These are phyloP conservation scores for Candida coquimbonensis DNA, from an alignment of 805 yeast species.

Conservation along the genomic window DNA sequence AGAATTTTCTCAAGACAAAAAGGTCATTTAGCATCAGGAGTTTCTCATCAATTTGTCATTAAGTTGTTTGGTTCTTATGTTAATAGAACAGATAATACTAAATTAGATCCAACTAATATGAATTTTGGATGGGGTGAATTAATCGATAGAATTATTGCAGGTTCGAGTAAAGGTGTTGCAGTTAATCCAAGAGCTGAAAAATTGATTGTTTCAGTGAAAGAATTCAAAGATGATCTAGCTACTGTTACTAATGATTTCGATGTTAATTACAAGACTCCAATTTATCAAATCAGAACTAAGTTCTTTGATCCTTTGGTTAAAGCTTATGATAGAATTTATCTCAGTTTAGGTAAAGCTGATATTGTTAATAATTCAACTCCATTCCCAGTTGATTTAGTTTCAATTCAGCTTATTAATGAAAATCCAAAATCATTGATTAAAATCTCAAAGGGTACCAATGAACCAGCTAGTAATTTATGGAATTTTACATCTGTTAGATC, in stretches of 20 bases:
- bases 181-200: slow-evolving; percentile 75
- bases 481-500: slow-evolving; percentile 66
- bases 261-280: slow-evolving; percentile 39
- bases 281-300: slow-evolving; percentile 58
- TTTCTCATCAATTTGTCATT: slow-evolving; percentile 63
- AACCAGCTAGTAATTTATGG: slow-evolving; percentile 47
- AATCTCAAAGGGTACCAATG: slow-evolving; percentile 68
- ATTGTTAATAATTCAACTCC: slow-evolving; percentile 23
- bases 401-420: slow-evolving; percentile 46
- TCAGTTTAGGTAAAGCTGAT: slow-evolving; percentile 47
- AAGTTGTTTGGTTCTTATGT: slow-evolving; percentile 67
- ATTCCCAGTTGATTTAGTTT: slow-evolving; percentile 23
- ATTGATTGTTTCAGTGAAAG: slow-evolving; percentile 65
- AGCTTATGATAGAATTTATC: slow-evolving; percentile 52
- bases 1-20: slow-evolving; percentile 63
- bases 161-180: slow-evolving; percentile 71
- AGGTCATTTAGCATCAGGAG: slow-evolving; percentile 53
- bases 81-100: slow-evolving; percentile 28
- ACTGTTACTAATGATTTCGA: slow-evolving; percentile 27
- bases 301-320: slow-evolving; percentile 57
- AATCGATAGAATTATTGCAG: slow-evolving; percentile 68
- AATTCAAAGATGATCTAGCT: slow-evolving; percentile 44
- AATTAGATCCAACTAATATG: slow-evolving; percentile 29
- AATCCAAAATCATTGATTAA: slow-evolving; percentile 43
- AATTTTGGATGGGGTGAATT: slow-evolving; percentile 89